A percentile compares a stretch with the other conserved stretches of the same genome.
phyloP scores from a whole-genome alignment of 2,329 filamentous ascomycete species.

The Emmonsiellopsis sp. region DNA sequence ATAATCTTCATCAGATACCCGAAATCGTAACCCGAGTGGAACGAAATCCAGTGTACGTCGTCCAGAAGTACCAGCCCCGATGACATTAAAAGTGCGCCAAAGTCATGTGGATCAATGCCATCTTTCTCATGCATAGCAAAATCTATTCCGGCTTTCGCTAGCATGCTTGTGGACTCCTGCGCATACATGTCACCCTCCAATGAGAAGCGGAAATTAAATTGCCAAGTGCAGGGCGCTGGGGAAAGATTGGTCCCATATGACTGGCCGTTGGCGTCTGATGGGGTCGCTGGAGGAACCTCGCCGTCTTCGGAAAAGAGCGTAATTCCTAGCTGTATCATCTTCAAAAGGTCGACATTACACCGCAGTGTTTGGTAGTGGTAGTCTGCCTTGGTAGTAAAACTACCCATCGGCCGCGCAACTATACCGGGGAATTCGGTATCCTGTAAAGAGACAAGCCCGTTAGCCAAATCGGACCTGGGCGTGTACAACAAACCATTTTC shows the following conservation, averaged over 20 bases:
- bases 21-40: constrained; percentile 97
- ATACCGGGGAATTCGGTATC: constrained; percentile 99
- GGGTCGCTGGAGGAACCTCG: constrained; percentile 68
- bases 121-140: constrained; percentile 75
- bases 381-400: constrained; percentile 88
- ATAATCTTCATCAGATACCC: constrained; percentile 94
- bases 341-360: constrained; percentile 93
- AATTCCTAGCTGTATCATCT: constrained; percentile 93
- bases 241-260: constrained; percentile 43
- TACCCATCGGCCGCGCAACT: constrained; percentile 87
- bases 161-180: constrained; percentile 82
- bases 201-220: constrained; percentile 98
- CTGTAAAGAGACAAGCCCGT: constrained; percentile 36
- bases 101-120: constrained; percentile 82
- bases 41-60: constrained; percentile 90
- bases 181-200: constrained; percentile 97
- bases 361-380: constrained; percentile 98
- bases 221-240: constrained; percentile 83
- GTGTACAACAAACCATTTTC: constrained; percentile 7
- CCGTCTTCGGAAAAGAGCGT: constrained; percentile 88
- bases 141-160: constrained; percentile 86
- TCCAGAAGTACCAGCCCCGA: constrained; percentile 84
- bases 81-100: constrained; percentile 80
- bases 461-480: constrained; percentile 10
- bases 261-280: constrained; percentile 42